Conservation (phyloP, 768 basidiomycete species). For the Boletus reticuloceps region DNA sequence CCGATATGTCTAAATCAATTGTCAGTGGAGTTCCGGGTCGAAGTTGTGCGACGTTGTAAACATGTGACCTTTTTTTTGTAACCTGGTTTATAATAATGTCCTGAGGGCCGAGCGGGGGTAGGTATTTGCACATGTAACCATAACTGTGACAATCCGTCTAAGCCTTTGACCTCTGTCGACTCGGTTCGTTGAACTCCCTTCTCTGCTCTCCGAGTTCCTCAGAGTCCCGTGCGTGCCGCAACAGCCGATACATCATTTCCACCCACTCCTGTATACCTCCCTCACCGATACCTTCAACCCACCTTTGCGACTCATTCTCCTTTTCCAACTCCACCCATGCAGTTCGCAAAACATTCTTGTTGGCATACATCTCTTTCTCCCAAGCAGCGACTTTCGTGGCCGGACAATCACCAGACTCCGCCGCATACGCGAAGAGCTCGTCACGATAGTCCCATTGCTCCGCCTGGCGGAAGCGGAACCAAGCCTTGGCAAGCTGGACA, state of each 20-base stretch:
- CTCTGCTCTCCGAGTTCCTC: neutral
- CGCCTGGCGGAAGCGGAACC: slow-evolving; percentile 47
- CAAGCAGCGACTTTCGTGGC: slow-evolving; percentile 46
- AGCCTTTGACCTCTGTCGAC: no score
- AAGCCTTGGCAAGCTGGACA: slow-evolving; percentile 47
- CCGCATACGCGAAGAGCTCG: slow-evolving; percentile 49
- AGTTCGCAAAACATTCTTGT: slow-evolving; percentile 45
- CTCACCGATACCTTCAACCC: slow-evolving; percentile 63
- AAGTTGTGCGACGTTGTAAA: no score
- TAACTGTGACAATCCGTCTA: no score
- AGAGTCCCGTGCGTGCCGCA: slow-evolving; percentile 12
- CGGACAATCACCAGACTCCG: slow-evolving; percentile 28
- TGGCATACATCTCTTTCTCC: slow-evolving; percentile 55
- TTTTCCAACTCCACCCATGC: slow-evolving; percentile 60
- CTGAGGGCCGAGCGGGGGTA: no score
- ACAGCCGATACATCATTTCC: slow-evolving; percentile 38
- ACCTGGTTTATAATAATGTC: no score
- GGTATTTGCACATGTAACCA: no score
- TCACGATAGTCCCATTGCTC: slow-evolving; percentile 73
- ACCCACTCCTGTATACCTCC: slow-evolving; percentile 62
- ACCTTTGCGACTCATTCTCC: slow-evolving; percentile 53
- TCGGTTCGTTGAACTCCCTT: neutral
- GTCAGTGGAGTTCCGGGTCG: no score
- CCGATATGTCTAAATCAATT: no score
- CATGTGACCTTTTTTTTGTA: no score